Evolutionary conservation across 371 early-diverging fungal genomes (phyloP), one percentile per base, ranked within the genome.

Genomic region (Mortierella sp.): DNA sequence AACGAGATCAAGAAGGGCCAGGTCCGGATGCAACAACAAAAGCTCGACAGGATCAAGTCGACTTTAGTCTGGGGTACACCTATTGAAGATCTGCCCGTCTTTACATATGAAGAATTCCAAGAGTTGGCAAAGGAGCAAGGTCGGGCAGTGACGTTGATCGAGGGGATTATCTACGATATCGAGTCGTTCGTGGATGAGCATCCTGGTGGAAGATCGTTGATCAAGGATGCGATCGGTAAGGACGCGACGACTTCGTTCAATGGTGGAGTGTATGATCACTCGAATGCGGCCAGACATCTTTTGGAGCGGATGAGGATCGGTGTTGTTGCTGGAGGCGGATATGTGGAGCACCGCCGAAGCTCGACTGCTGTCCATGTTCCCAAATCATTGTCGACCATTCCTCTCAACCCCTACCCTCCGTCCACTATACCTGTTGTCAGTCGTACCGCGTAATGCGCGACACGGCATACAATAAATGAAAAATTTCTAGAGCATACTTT

Each of bases 1-100:
- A 95, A 97, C 79, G 96, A 95, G 86, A 89, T 98, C 42, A 80
- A 83, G 61, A 96, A 96, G 81, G 96, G 96, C 46, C 83, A 82
- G 21, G 70, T 95, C 37, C 83, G 87, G 65, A 95, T 95, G 95
- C 80, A 87, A 70, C 89, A 94, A 80, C 92, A 95, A 86, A 88
- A 90, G 72, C 79, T 96, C 28, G 82, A 83, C 34, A 81, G 67
- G 23, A 54, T 86, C 55, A 90, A 90, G 70, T 63, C 72, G 28
- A 82, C 78, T 17, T 81, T 96, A 27, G 73, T 87, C 28, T 98
- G 92, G 84, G 97, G 97, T 60, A 84, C 81, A 0, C 87, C 89
- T 0, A 60, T 92, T 11, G 83, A 87, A 50, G 79, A 90, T 53
- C 83, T 98, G 50, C 96, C 96, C 24, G 81, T 83, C 9, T 87